Percentiles rank a stretch among this genome's conserved stretches.
Conservation (phyloP, 1,139 yeast genomes). For the Candida pseudocylindracea region DNA sequence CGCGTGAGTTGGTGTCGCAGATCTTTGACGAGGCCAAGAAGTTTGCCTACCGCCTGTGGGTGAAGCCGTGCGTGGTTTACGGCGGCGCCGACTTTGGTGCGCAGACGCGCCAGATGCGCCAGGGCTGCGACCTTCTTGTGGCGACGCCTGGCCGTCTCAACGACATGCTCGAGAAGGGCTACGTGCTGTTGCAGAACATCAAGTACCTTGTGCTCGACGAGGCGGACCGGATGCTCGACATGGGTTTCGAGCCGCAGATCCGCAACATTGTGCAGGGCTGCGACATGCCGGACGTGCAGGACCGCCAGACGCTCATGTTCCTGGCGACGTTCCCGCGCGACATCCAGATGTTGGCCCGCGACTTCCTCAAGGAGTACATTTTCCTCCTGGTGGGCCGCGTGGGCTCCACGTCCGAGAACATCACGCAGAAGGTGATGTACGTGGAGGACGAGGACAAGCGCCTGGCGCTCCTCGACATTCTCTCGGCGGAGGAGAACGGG, state of each 20-base stretch:
- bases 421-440: constrained; percentile 79
- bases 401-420: constrained; percentile 83
- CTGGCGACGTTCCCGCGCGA: constrained; percentile 98
- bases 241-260: constrained; percentile 96
- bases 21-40: constrained; percentile 90
- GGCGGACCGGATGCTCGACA: constrained; percentile 91
- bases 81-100: constrained; percentile 93
- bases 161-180: constrained; percentile 88
- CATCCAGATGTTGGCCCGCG: constrained; percentile 91
- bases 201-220: constrained; percentile 92
- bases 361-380: constrained; percentile 85
- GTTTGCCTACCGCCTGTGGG: constrained; percentile 97
- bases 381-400: constrained; percentile 51
- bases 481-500: constrained; percentile 57
- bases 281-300: constrained; percentile 27
- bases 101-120: constrained; percentile 75
- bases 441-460: constrained; percentile 94
- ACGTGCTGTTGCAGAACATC: constrained; percentile 72
- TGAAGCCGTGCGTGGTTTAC: constrained; percentile 85
- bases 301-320: constrained; percentile 95
- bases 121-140: constrained; percentile 88
- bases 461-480: constrained; percentile 73
- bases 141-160: constrained; percentile 99
- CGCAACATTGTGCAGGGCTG: constrained; percentile 82
- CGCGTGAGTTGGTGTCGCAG: constrained; percentile 96